phyloP scores from a whole-genome alignment of 2,329 filamentous ascomycete genomes.

The Colletotrichum spaethianum region DNA sequence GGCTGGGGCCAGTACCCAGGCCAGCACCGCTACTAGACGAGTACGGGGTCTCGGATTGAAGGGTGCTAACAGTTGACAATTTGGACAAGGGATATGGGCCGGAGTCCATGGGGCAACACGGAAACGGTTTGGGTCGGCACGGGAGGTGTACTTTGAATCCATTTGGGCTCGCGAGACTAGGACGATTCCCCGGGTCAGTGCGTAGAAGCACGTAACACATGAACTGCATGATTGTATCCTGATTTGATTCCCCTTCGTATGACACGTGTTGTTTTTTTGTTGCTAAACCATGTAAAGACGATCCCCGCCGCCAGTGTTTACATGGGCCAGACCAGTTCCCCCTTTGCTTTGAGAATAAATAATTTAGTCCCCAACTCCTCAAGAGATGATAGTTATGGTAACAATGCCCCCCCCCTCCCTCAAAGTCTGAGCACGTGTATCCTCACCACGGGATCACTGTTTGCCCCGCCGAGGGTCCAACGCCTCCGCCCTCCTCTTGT shows the following conservation, averaged over 20 bases:
- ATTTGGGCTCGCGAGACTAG: neutral
- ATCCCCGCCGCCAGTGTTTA: neutral
- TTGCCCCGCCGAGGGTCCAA: constrained; percentile 83
- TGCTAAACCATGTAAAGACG: neutral
- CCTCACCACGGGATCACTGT: constrained; percentile 49
- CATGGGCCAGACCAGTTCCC: neutral
- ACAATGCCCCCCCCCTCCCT: neutral
- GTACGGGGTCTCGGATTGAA: neutral
- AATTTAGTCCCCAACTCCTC: neutral
- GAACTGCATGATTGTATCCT: constrained; percentile 17
- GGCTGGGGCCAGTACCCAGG: constrained; percentile 57
- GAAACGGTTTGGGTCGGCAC: neutral
- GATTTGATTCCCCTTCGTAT: neutral
- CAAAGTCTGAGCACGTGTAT: neutral
- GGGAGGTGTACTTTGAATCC: neutral
- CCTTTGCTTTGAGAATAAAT: neutral
- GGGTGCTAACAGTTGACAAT: neutral
- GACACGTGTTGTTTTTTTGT: neutral
- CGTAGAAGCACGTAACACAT: neutral
- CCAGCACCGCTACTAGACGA: constrained; percentile 49
- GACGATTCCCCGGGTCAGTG: constrained; percentile 4
- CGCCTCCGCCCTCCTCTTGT: constrained; percentile 85
- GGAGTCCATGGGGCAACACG: constrained; percentile 13
- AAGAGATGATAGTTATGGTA: neutral
- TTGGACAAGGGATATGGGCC: neutral